Percentiles rank a stretch among this genome's conserved stretches.
Conservation (phyloP, 1,284 basidiomycete species). For the Termitomyces sp. region DNA sequence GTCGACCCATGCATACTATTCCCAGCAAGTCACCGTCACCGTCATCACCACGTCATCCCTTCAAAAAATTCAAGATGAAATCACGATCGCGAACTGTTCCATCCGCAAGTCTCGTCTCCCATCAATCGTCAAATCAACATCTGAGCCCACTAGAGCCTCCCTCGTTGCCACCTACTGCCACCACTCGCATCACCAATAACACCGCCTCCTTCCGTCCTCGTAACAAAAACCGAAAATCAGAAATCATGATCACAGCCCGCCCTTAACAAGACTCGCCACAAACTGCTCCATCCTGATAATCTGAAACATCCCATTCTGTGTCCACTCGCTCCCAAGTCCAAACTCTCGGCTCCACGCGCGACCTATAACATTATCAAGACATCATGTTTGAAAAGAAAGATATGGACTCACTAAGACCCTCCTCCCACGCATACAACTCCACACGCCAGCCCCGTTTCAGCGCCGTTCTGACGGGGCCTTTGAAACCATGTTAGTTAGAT, state of each 20-base stretch:
- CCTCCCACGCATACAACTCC: constrained; percentile 83
- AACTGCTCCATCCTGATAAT: constrained; percentile 62
- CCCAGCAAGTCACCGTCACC: too few relatives aligned
- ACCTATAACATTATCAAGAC: constrained; percentile 22
- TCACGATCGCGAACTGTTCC: too few relatives aligned
- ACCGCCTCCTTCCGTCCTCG: too few relatives aligned
- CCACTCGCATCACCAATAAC: too few relatives aligned
- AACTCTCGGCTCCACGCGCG: constrained; percentile 67
- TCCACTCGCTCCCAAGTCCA: constrained; percentile 44
- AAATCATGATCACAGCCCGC: constrained; percentile 2
- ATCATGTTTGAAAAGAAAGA: neutral
- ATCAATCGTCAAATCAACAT: too few relatives aligned
- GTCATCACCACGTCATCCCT: too few relatives aligned
- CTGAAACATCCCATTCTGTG: constrained; percentile 39
- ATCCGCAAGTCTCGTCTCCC: too few relatives aligned
- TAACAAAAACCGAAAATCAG: too few relatives aligned
- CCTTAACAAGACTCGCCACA: constrained; percentile 48
- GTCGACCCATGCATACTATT: too few relatives aligned
- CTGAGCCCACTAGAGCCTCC: too few relatives aligned
- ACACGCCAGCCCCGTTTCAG: constrained; percentile 83
- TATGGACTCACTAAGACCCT: constrained; percentile 53
- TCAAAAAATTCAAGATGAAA: too few relatives aligned
- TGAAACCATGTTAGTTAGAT: neutral
- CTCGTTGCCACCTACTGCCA: too few relatives aligned
- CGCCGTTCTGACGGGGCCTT: constrained; percentile 70